A percentile compares a stretch with the other conserved stretches of the same genome.
phyloP scores from a whole-genome alignment of 2,329 filamentous ascomycete genomes.

The Trichophyton mentagrophytes region DNA sequence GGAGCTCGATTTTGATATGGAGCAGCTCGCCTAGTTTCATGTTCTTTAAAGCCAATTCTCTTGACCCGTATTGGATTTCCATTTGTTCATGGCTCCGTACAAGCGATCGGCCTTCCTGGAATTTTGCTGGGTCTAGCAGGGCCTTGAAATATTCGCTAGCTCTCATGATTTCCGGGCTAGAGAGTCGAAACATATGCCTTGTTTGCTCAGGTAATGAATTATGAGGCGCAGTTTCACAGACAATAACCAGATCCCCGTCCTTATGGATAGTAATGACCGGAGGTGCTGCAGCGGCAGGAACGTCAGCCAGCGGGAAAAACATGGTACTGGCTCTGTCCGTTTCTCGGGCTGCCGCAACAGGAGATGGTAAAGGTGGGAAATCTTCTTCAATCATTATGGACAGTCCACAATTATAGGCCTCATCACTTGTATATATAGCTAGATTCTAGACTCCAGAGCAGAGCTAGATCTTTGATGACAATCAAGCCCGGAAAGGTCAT shows the following conservation, averaged over 20 bases:
- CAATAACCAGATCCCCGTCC: conserved; percentile 26
- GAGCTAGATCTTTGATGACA: not conserved
- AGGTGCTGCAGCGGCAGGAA: not conserved
- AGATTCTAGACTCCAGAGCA: not conserved
- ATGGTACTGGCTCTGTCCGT: not conserved
- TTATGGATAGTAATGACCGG: conserved; percentile 13
- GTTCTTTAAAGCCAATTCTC: conserved; percentile 5
- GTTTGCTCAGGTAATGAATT: not conserved
- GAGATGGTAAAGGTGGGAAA: not conserved
- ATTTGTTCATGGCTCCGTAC: conserved; percentile 17
- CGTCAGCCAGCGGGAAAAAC: too few species aligned
- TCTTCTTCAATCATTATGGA: not conserved
- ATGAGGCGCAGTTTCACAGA: conserved; percentile 17
- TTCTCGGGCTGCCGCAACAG: not conserved
- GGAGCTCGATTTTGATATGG: conserved; percentile 19
- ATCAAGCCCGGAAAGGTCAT: not conserved
- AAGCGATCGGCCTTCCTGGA: conserved; percentile 28
- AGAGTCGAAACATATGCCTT: conserved; percentile 23
- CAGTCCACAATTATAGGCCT: not conserved
- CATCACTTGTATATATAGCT: not conserved
- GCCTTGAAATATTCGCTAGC: conserved; percentile 30
- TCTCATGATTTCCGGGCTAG: conserved; percentile 20
- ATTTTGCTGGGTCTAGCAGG: conserved; percentile 31
- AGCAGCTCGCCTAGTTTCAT: conserved; percentile 20
- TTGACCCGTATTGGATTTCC: conserved; percentile 9